Evolutionary conservation across 1,284 basidiomycete genomes (phyloP).

Genomic region (Cutaneotrichosporon cyanovorans): DNA sequence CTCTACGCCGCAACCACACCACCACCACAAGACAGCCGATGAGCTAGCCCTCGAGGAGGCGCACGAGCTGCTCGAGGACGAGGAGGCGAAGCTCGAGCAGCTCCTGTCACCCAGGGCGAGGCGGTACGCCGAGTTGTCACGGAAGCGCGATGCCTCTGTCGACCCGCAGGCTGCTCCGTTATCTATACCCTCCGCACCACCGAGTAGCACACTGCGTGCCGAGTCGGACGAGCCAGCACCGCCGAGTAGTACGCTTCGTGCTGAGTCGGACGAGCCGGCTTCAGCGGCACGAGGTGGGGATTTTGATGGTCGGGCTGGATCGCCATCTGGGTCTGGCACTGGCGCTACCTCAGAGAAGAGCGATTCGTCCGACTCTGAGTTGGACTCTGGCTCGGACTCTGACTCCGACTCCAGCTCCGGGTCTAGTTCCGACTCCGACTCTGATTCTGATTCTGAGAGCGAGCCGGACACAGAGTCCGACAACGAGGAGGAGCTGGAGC

Average conservation of each 20-base stretch:
- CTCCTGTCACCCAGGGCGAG: constrained; percentile 6
- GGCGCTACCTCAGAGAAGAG: too few species aligned
- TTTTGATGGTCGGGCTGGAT: too few species aligned
- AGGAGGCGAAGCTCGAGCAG: constrained; percentile 8
- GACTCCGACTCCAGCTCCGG: constrained; percentile 2
- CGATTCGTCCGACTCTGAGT: neutral
- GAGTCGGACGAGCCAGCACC: too few species aligned
- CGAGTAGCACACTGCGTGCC: too few species aligned
- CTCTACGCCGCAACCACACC: neutral
- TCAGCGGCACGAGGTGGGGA: too few species aligned
- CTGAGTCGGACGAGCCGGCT: too few species aligned
- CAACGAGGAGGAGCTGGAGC: constrained; percentile 55
- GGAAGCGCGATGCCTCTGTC: constrained; percentile 1
- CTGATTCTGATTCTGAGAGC: constrained; percentile 2
- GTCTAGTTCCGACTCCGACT: neutral
- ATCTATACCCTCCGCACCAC: neutral
- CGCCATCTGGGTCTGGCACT: too few species aligned
- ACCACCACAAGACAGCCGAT: constrained; percentile 31
- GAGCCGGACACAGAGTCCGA: constrained; percentile 1
- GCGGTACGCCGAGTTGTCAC: constrained; percentile 10
- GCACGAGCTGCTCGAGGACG: constrained; percentile 13
- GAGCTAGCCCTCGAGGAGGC: constrained; percentile 31
- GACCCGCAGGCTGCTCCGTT: neutral
- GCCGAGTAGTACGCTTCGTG: too few species aligned
- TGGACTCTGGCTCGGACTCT: constrained; percentile 7